Evolutionary conservation across 495 filamentous ascomycete genomes (phyloP), one percentile per base, ranked within the genome.

Genomic region (Penicillium pulvis): DNA sequence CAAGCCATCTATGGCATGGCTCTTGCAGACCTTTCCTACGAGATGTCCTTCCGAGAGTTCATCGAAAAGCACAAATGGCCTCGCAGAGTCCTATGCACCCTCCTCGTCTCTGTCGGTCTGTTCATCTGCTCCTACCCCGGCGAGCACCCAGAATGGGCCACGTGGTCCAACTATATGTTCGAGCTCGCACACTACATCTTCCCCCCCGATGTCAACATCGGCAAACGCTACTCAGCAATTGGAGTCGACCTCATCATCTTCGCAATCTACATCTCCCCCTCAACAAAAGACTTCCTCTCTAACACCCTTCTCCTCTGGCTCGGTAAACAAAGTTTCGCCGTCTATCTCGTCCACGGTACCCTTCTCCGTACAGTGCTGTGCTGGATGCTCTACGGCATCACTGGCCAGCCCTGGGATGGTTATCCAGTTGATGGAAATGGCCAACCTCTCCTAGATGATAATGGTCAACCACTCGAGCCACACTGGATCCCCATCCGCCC

Each of bases 271-370:
- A 79, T 88, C 55, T 86, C 82, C 17, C 83, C 82, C 12, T 71
- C 74, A 10, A 68, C 81, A 6, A 83, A 86, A 51, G 75, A 79
- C 19, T 63, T 83, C 23, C 72, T 90, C 6, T 79, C 83, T 5
- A 82, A 78, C 65, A 75, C 78, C 26, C 71, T 80, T 14, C 75
- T 90, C 12, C 79, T 88, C 51, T 88, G 85, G 85, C 77, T 89
- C 17, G 87, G 87, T 45, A 83, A 83, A 64, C 82, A 87, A 67
- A 84, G 80, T 50, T 89, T 89, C 62, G 86, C 87, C 28, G 83
- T 89, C 16, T 89, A 89, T 60, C 80, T 89, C 6, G 76, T 87
- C 4, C 87, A 90, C 68, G 86, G 86, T 12, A 81, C 82, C 16
- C 77, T 88, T 26, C 78, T 90, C 31, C 83, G 87, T 48, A 81